Evolutionary conservation across 1,284 basidiomycete species (phyloP), one percentile per base, ranked within the genome.

Genomic region (Irpex lacteus): DNA sequence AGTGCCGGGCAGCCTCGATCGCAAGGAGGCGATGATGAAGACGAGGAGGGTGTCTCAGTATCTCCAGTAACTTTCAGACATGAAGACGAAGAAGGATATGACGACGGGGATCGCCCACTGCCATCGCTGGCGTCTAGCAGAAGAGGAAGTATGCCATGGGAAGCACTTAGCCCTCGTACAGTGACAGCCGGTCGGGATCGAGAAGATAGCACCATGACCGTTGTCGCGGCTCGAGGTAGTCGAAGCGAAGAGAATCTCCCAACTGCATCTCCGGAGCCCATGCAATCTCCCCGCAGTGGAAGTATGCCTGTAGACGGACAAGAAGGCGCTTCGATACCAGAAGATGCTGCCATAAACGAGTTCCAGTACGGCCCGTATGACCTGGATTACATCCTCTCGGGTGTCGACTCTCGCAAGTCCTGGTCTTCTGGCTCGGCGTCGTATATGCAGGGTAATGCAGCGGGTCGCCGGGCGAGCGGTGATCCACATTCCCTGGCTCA

Each of bases 301-400:
- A 53, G 26, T 21, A 32, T 19, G n/a, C 11, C 21, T 56, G 6
- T 36, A 18, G 37, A 60, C 8, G 26, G 9, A 15, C 50, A 63
- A 56, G 15, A 8, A 7, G 18, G 11, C 32, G 9, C 49, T 59
- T 18, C 40, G 18, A 2, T 34, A 15, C 57, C 7, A 59, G 19
- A 21, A 60, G 56, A 62, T n/a, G 32, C 59, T 38, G 5, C 36
- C 37, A 8, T 50, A 54, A 26, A 65, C 62, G 44, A 61, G 61
- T 52, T 63, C 59, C 59, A 65, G 63, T 80, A 75, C 60, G 76
- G 78, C 2, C 82, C 81, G 19, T 71, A 81, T 62, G 74, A 85
- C 63, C 63, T 84, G 4, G 64, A 73, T 49, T 85, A 83, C 66
- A 82, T 85, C 54, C 68, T 83, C 65, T 77, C 67, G 9, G 62